A percentile compares a stretch with the other conserved stretches of the same genome.
Evolutionary conservation across 164 flowering plant species (phyloP).

Genomic region (Buxus sempervirens): DNA sequence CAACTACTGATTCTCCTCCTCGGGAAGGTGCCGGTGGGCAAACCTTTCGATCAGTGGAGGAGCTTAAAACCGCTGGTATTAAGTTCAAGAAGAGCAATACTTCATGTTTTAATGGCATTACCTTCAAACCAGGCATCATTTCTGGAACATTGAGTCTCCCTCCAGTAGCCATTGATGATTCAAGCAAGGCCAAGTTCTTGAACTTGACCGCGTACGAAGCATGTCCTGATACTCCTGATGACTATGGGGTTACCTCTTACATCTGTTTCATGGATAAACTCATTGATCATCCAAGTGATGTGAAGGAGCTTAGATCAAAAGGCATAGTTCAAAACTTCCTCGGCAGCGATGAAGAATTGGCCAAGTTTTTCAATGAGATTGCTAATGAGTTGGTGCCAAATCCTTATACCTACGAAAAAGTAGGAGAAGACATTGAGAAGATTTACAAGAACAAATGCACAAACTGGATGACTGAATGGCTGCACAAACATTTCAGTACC

Average conservation of each 20-base stretch:
- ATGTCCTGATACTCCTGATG: background rate
- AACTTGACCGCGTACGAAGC: slow-evolving; percentile 10
- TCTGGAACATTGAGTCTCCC: background rate
- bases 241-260: slow-evolving; percentile 10
- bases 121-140: background rate
- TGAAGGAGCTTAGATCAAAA: slow-evolving; percentile 15
- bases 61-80: slow-evolving; percentile 9
- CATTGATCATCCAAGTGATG: slow-evolving; percentile 13
- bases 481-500: slow-evolving; percentile 1
- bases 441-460: background rate
- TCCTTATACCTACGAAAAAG: background rate
- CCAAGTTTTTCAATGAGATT: slow-evolving; percentile 22
- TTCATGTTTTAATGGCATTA: background rate
- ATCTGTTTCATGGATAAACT: slow-evolving; percentile 19
- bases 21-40: background rate
- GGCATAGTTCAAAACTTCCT: slow-evolving; percentile 17
- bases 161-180: slow-evolving; percentile 2
- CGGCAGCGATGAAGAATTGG: slow-evolving; percentile 28
- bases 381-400: slow-evolving; percentile 14
- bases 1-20: no score
- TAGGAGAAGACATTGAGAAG: background rate
- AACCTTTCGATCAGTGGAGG: slow-evolving; percentile 3
- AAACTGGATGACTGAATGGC: slow-evolving; percentile 4
- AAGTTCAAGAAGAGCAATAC: background rate
- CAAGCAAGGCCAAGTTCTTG: background rate